phyloP scores from a whole-genome alignment of 352 stramenopile genomes.

The Globisporangium orthogonon region DNA sequence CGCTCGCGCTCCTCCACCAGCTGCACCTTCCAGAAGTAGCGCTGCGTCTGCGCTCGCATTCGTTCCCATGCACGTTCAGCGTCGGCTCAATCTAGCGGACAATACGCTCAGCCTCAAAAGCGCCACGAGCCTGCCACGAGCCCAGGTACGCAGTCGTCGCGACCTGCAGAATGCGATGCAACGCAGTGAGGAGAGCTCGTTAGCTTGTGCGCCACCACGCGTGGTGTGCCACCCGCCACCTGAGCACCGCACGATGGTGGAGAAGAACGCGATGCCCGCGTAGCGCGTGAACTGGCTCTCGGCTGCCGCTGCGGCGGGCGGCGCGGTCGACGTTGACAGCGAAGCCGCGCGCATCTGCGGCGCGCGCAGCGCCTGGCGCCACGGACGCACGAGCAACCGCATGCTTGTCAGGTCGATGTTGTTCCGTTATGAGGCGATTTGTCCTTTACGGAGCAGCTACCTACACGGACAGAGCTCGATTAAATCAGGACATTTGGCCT shows the following conservation, averaged over 20 bases:
- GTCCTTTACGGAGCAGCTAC: too few species aligned
- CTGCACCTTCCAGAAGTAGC: constrained; percentile 88
- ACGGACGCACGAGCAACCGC: neutral
- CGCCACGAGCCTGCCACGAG: constrained; percentile 57
- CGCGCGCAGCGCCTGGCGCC: neutral
- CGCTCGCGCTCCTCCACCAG: constrained; percentile 81
- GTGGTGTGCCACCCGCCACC: too few species aligned
- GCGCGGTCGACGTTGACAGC: neutral
- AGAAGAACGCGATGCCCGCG: constrained; percentile 81
- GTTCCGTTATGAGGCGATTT: too few species aligned
- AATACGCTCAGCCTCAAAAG: neutral
- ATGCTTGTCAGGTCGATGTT: neutral
- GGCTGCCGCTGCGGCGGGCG: neutral
- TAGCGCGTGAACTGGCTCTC: constrained; percentile 77
- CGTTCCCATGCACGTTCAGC: neutral
- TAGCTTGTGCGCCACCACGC: too few species aligned
- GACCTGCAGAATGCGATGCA: constrained; percentile 21
- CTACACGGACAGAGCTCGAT: too few species aligned
- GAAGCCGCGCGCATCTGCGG: neutral
- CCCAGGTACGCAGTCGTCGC: constrained; percentile 71
- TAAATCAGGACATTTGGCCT: too few species aligned
- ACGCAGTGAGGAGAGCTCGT: too few species aligned
- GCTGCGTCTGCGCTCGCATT: constrained; percentile 40
- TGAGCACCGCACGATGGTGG: constrained; percentile 46
- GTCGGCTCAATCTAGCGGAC: neutral